Evolutionary conservation across 352 stramenopile genomes (phyloP).

Genomic region (Pythium aphanidermatum): DNA sequence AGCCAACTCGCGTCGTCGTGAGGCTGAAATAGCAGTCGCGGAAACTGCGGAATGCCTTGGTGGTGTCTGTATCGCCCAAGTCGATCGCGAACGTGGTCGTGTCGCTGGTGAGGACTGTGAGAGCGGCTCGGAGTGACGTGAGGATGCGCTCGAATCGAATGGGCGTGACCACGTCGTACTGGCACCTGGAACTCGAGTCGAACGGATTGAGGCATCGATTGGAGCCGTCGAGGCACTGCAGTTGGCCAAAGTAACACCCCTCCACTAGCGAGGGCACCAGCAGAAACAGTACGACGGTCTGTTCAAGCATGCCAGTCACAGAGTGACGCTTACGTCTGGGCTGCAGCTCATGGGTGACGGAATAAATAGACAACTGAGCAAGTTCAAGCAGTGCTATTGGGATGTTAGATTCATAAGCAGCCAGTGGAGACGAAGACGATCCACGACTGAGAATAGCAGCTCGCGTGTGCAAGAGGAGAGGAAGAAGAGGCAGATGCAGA

Average conservation of each 20-base stretch:
- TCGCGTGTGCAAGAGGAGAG: neutral
- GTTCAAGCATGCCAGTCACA: too few relatives aligned
- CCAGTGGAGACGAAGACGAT: too few relatives aligned
- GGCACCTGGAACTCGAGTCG: neutral
- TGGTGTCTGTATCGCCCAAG: constrained; percentile 2
- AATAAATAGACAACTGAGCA: too few relatives aligned
- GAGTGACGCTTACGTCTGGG: too few relatives aligned
- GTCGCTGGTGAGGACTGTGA: constrained; percentile 2
- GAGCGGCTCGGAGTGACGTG: neutral
- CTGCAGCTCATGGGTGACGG: too few relatives aligned
- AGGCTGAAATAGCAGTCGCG: constrained; percentile 8
- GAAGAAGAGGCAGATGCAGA: constrained; percentile 2
- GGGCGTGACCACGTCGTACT: constrained; percentile 4
- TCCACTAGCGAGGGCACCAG: too few relatives aligned
- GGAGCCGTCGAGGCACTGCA: constrained; percentile 4
- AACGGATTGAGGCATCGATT: constrained; percentile 1
- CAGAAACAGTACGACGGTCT: too few relatives aligned
- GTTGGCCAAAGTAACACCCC: constrained; percentile 8
- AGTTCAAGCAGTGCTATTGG: too few relatives aligned
- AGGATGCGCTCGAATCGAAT: constrained; percentile 9
- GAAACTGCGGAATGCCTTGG: constrained; percentile 2
- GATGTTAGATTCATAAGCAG: too few relatives aligned
- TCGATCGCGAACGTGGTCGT: constrained; percentile 7
- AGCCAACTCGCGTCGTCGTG: neutral
- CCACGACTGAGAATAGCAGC: too few relatives aligned